These are phyloP conservation scores for Cordyceps cateniannulata DNA, from an alignment of 2,329 filamentous ascomycete species.

Conservation along the genomic window DNA sequence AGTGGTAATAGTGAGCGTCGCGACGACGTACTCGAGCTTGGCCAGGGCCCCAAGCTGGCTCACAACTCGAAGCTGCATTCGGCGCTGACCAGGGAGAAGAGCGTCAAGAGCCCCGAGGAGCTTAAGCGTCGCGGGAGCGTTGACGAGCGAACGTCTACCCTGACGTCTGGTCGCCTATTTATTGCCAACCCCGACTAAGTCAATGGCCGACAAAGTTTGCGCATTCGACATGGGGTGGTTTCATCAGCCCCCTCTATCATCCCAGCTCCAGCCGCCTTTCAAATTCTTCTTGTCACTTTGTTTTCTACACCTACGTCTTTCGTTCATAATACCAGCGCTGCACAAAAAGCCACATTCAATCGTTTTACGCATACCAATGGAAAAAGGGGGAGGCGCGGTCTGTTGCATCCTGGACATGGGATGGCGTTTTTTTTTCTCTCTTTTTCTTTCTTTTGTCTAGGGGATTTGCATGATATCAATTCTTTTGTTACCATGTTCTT, in stretches of 20 bases:
- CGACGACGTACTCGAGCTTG: constrained; percentile 54
- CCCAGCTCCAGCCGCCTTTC: background rate
- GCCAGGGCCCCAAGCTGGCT: constrained; percentile 43
- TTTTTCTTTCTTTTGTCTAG: background rate
- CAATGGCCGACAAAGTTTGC: background rate
- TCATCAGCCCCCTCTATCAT: background rate
- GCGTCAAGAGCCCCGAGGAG: constrained; percentile 62
- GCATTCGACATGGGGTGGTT: background rate
- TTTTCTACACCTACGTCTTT: constrained; percentile 7
- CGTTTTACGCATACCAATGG: constrained; percentile 10
- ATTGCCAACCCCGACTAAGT: constrained; percentile 77
- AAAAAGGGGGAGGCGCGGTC: background rate
- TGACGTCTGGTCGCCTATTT: constrained; percentile 67
- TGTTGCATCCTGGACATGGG: constrained; percentile 8
- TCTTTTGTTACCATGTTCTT: background rate
- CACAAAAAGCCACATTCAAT: constrained; percentile 5
- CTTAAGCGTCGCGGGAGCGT: constrained; percentile 72
- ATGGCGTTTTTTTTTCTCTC: background rate
- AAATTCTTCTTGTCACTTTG: background rate
- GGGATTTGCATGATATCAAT: background rate
- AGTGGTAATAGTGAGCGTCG: constrained; percentile 56
- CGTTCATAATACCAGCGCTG: constrained; percentile 4
- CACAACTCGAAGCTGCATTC: constrained; percentile 53
- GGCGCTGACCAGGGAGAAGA: constrained; percentile 56
- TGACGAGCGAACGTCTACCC: constrained; percentile 73